Evolutionary conservation across 768 basidiomycete genomes (phyloP).

Genomic region (Lactarius hengduanensis): DNA sequence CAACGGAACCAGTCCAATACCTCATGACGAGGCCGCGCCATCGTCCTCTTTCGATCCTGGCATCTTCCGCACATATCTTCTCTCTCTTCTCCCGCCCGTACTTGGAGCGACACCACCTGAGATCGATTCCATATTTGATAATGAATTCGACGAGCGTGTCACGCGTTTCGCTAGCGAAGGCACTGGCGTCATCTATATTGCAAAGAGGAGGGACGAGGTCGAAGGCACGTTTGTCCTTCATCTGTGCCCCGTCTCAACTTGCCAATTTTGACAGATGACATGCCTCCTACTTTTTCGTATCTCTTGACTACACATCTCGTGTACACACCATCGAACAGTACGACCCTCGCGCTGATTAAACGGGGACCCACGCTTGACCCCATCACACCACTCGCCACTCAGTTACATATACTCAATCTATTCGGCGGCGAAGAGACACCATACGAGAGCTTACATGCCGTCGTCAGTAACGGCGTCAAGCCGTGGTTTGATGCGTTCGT

Average conservation of each 20-base stretch:
- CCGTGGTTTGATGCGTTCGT: slow-evolving; percentile 99
- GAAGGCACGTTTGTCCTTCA: slow-evolving; percentile 52
- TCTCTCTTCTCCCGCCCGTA: slow-evolving; percentile 72
- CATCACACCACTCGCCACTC: slow-evolving; percentile 71
- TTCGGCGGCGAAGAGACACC: slow-evolving; percentile 88
- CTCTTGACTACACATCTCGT: slow-evolving; percentile 67
- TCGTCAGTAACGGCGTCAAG: slow-evolving; percentile 94
- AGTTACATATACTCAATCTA: slow-evolving; percentile 90
- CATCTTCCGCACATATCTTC: slow-evolving; percentile 69
- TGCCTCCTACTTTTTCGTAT: slow-evolving; percentile 60
- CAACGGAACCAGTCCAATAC: slow-evolving; percentile 24
- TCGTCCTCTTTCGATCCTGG: slow-evolving; percentile 61
- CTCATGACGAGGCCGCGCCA: slow-evolving; percentile 39
- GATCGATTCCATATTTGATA: slow-evolving; percentile 65
- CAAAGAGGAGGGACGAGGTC: slow-evolving; percentile 70
- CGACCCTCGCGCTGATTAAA: slow-evolving; percentile 94
- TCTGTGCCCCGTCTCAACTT: slow-evolving; percentile 7
- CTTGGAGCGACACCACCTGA: slow-evolving; percentile 71
- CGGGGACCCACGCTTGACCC: slow-evolving; percentile 82
- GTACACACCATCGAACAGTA: slow-evolving; percentile 77
- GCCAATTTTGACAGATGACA: slow-evolving; percentile 52
- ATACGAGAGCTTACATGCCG: slow-evolving; percentile 92
- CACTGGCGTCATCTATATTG: slow-evolving; percentile 77
- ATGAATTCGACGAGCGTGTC: slow-evolving; percentile 72
- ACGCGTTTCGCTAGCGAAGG: slow-evolving; percentile 72